Base-by-base conservation (phyloP, 306 rosid genomes). In the Medicago lupulina region DNA sequence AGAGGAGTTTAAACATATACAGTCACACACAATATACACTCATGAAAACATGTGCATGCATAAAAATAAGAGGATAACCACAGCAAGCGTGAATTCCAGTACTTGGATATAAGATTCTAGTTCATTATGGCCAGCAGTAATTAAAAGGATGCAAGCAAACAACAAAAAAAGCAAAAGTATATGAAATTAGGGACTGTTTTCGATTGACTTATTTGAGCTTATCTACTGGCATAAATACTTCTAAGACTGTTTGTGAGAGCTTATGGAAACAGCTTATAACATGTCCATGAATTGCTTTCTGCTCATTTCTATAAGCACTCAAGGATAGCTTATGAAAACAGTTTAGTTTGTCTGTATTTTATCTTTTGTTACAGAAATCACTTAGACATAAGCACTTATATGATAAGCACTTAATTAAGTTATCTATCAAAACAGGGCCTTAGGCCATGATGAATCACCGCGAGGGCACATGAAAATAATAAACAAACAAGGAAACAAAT, bases 401-500 rank as follows among this genome's bases (percentile, higher is more conserved):
- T 25, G 28, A 25, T 25, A 25, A 25, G 28, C 28, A 2, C 28
- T 1, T 25, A 25, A 25, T 25, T 25, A 25, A 25, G 2, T 25
- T 25, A 2, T 25, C 2, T 25, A 25, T 25, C 28, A 1, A 25
- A 1, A 25, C 28, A 25, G 28, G 28, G 3, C 28, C 3, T 25
- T 25, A 66, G 21, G 40, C 57, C 38, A 21, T 50, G 44, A 61
- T 78, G 38, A 39, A 61, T 70, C 28, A 8, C 31, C 31, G 21
- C 10, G 34, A 16, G 8, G 55, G 16, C 21, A 23, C 55, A 40
- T 62, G 14, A 39, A 79, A 71, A 40, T 50, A 8, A 58, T 36
- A 58, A 13, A 58, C 46, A 77, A 70, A 34, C 70, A 39, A 71
- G 25, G 55, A 39, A 47, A 36, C 15, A 50, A 70, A 54, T 39